A percentile compares a stretch with the other conserved stretches of the same genome.
These are phyloP conservation scores for Primulina tabacum DNA, from an alignment of 257 asterid species.

Conservation along the genomic window DNA sequence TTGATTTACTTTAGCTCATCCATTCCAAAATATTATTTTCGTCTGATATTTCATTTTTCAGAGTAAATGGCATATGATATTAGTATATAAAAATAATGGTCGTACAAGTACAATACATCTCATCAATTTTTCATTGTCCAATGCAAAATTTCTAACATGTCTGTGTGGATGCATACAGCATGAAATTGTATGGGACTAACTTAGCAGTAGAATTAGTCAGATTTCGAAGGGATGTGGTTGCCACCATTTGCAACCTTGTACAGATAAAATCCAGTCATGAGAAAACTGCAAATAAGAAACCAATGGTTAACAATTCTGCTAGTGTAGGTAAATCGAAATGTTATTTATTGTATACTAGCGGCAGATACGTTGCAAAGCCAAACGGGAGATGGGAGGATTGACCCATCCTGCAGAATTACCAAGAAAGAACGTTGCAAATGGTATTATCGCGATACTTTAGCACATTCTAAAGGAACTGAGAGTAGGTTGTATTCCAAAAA, in stretches of 20 bases:
- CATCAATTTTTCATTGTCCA: neutral
- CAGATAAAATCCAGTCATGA: constrained; percentile 75
- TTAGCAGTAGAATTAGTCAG: constrained; percentile 35
- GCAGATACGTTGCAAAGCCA: neutral
- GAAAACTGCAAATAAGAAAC: constrained; percentile 43
- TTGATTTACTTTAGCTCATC: neutral
- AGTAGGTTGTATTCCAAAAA: neutral
- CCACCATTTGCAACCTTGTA: constrained; percentile 83
- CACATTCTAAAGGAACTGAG: neutral
- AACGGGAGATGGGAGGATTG: neutral
- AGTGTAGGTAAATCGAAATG: neutral
- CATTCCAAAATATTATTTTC: neutral
- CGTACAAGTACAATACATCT: neutral
- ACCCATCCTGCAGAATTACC: neutral
- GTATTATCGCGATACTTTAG: too few relatives aligned
- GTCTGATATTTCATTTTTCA: neutral
- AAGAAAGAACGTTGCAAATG: neutral
- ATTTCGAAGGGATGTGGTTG: constrained; percentile 66
- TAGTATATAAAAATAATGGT: too few relatives aligned
- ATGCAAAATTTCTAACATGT: neutral
- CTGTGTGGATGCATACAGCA: neutral
- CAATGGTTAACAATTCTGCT: constrained; percentile 10
- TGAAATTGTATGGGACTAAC: neutral
- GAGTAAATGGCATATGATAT: too few relatives aligned
- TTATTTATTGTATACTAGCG: neutral